Evolutionary conservation across 805 yeast species (phyloP).

Genomic region (Candida stauntonica): DNA sequence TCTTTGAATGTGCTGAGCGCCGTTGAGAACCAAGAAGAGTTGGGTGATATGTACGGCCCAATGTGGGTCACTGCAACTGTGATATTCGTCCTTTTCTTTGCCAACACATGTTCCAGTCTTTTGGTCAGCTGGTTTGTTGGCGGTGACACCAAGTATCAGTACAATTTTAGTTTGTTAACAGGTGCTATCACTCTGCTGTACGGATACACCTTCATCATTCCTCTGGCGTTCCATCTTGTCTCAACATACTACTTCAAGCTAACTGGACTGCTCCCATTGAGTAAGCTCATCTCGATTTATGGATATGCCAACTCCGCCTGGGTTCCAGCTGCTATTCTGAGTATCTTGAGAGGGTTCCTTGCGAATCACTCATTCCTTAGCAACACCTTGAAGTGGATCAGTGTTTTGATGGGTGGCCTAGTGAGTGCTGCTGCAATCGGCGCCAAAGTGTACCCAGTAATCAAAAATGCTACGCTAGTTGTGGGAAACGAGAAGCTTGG

Average conservation of each 20-base stretch:
- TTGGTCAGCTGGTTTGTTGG: slow-evolving; percentile 46
- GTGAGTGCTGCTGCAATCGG: slow-evolving; percentile 55
- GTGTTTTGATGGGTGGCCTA: slow-evolving; percentile 55
- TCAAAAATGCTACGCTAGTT: slow-evolving; percentile 30
- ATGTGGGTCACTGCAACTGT: slow-evolving; percentile 88
- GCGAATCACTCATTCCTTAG: slow-evolving; percentile 42
- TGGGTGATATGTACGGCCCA: slow-evolving; percentile 80
- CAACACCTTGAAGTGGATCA: slow-evolving; percentile 53
- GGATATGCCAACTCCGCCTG: slow-evolving; percentile 83
- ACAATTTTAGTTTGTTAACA: slow-evolving; percentile 57
- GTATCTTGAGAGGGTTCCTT: slow-evolving; percentile 53
- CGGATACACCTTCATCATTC: slow-evolving; percentile 70
- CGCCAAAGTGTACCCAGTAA: slow-evolving; percentile 41
- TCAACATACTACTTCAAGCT: slow-evolving; percentile 54
- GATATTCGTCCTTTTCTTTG: slow-evolving; percentile 67
- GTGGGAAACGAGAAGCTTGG: slow-evolving; percentile 36
- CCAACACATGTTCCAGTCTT: slow-evolving; percentile 64
- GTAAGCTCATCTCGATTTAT: slow-evolving; percentile 66
- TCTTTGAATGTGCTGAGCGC: slow-evolving; percentile 52
- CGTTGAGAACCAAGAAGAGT: slow-evolving; percentile 37
- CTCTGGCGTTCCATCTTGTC: slow-evolving; percentile 48
- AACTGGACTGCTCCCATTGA: slow-evolving; percentile 42
- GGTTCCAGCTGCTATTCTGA: slow-evolving; percentile 73
- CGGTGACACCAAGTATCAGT: slow-evolving; percentile 46
- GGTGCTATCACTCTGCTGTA: slow-evolving; percentile 68